Conservation (phyloP, 768 basidiomycete genomes). For the Pleurotus eryngii region DNA sequence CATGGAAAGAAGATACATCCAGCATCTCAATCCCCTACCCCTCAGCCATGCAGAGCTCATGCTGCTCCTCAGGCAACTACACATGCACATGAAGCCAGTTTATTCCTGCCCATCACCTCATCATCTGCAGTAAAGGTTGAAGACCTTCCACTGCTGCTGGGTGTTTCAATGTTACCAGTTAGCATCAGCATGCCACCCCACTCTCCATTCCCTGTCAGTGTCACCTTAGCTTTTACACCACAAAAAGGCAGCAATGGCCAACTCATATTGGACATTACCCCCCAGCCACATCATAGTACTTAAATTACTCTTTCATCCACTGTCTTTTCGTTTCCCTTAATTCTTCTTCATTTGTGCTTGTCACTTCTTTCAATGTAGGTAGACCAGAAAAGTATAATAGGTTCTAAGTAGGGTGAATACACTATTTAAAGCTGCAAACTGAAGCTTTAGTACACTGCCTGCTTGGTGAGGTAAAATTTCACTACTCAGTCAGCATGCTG, state of each 20-base stretch:
- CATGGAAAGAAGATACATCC: no score
- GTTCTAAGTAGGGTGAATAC: background rate
- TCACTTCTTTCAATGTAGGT: conserved; percentile 1
- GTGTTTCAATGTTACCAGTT: background rate
- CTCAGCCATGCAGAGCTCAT: background rate
- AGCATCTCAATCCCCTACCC: background rate
- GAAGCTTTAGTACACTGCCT: conserved; percentile 13
- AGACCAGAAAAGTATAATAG: background rate
- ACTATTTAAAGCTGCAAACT: background rate
- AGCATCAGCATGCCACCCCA: background rate
- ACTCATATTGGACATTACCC: background rate
- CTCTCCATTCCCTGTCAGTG: no score
- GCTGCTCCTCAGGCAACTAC: background rate
- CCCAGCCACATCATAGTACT: background rate
- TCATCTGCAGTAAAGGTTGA: background rate
- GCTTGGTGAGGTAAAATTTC: conserved; percentile 27
- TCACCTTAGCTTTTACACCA: background rate
- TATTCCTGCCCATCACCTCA: background rate
- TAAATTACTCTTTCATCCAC: background rate
- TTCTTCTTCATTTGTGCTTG: background rate
- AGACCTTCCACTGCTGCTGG: background rate
- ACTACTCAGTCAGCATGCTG: conserved; percentile 28
- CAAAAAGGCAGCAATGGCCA: background rate
- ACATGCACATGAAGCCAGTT: no score
- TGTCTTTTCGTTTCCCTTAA: background rate